phyloP scores from a whole-genome alignment of 2,329 filamentous ascomycete species.

The Trichophyton schoenleinii region DNA sequence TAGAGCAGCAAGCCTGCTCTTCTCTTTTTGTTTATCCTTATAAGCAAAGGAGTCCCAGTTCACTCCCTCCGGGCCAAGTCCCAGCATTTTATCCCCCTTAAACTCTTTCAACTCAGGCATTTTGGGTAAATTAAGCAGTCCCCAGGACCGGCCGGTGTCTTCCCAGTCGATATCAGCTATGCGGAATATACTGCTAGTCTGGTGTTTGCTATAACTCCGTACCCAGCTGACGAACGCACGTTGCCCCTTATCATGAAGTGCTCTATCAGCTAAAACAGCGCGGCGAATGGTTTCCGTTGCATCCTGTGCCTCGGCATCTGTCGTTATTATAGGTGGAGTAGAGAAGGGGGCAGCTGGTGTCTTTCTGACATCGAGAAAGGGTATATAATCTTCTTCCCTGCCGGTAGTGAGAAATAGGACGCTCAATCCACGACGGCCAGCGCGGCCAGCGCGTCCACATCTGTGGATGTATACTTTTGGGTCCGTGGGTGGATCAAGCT shows the following conservation, averaged over 20 bases:
- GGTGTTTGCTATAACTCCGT: conserved; percentile 79
- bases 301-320: conserved; percentile 47
- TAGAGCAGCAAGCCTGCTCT: conserved; percentile 47
- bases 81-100: conserved; percentile 52
- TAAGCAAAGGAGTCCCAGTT: conserved; percentile 59
- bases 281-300: conserved; percentile 51
- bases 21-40: conserved; percentile 59
- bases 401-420: conserved; percentile 77
- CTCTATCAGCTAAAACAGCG: conserved; percentile 45
- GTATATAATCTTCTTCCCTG: conserved; percentile 77
- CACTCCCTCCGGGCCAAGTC: conserved; percentile 38
- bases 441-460: conserved; percentile 51
- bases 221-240: conserved; percentile 90
- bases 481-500: conserved; percentile 74
- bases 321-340: conserved; percentile 45
- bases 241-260: conserved; percentile 75
- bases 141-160: conserved; percentile 71
- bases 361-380: conserved; percentile 74
- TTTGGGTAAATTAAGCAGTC: conserved; percentile 69
- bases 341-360: conserved; percentile 61
- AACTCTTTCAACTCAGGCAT: conserved; percentile 83
- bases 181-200: conserved; percentile 82
- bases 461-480: conserved; percentile 69
- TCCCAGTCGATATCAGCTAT: conserved; percentile 72
- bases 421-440: conserved; percentile 61